phyloP scores from a whole-genome alignment of 1,284 basidiomycete genomes.

The Wallemia hederae region DNA sequence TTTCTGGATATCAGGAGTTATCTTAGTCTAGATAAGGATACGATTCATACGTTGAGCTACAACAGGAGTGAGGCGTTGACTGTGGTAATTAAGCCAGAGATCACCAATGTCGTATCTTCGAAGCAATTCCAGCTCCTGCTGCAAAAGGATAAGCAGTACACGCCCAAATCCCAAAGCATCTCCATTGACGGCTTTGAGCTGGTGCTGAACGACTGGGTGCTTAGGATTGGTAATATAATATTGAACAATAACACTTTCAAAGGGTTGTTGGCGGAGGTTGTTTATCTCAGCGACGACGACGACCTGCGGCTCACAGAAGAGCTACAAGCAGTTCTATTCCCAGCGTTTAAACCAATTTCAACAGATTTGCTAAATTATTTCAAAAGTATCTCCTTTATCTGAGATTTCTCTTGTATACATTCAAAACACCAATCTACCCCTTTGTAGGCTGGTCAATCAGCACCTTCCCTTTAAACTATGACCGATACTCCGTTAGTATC shows the following conservation, averaged over 20 bases:
- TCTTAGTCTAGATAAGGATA: neutral
- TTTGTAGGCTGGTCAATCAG: too few species aligned
- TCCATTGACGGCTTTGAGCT: neutral
- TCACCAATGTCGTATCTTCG: neutral
- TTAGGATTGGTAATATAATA: neutral
- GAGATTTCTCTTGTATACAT: too few species aligned
- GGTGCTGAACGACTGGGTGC: neutral
- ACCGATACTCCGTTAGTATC: too few species aligned
- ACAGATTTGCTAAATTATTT: neutral
- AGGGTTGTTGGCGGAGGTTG: neutral
- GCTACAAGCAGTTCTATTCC: neutral
- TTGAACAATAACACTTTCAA: neutral
- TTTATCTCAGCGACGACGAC: neutral
- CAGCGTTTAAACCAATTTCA: neutral
- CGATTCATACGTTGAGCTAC: neutral
- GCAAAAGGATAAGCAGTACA: neutral
- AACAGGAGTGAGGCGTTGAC: neutral
- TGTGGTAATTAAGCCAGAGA: neutral
- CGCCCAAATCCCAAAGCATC: neutral
- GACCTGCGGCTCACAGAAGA: too few species aligned
- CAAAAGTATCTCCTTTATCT: neutral
- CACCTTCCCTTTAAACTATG: too few species aligned
- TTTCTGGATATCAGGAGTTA: neutral
- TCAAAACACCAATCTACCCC: too few species aligned
- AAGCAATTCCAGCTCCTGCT: neutral